These are phyloP conservation scores for Suillus hirtellus DNA, from an alignment of 768 basidiomycete species.

Conservation along the genomic window DNA sequence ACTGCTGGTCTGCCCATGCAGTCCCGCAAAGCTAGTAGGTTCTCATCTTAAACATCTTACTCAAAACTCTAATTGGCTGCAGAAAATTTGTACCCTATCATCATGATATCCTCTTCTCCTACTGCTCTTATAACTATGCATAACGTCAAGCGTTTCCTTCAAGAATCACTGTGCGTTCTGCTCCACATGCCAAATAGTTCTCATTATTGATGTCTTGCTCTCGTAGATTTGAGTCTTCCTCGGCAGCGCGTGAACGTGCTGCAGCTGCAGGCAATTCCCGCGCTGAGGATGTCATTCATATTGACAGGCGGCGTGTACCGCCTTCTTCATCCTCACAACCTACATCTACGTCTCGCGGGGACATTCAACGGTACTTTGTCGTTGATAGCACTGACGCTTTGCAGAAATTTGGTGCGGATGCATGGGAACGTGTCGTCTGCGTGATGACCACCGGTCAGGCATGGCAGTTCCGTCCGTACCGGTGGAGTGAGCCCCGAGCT, in stretches of 20 bases:
- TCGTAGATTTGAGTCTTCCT: constrained; percentile 69
- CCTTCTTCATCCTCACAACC: constrained; percentile 26
- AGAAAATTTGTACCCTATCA: constrained; percentile 88
- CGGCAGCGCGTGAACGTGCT: constrained; percentile 69
- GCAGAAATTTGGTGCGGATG: constrained; percentile 87
- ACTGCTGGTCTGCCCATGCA: constrained; percentile 42
- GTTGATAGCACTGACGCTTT: constrained; percentile 93
- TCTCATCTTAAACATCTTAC: background rate
- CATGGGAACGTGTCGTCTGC: constrained; percentile 96
- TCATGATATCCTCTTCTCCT: constrained; percentile 92
- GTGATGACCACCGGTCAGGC: constrained; percentile 98
- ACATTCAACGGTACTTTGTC: constrained; percentile 73
- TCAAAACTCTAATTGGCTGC: constrained; percentile 4
- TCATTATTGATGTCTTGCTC: background rate
- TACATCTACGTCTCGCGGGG: constrained; percentile 26
- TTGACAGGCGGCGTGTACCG: constrained; percentile 78
- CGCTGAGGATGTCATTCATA: constrained; percentile 83
- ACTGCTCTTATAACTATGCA: constrained; percentile 97
- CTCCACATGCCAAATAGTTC: background rate
- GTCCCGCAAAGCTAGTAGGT: constrained; percentile 71
- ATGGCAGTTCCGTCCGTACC: constrained; percentile 97
- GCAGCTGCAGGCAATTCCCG: constrained; percentile 69
- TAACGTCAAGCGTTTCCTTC: constrained; percentile 92
- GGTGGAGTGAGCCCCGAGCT: constrained; percentile 91
- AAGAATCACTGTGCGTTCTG: constrained; percentile 72